phyloP scores from a whole-genome alignment of 2,329 filamentous ascomycete species.

The Ophiostoma sp. region DNA sequence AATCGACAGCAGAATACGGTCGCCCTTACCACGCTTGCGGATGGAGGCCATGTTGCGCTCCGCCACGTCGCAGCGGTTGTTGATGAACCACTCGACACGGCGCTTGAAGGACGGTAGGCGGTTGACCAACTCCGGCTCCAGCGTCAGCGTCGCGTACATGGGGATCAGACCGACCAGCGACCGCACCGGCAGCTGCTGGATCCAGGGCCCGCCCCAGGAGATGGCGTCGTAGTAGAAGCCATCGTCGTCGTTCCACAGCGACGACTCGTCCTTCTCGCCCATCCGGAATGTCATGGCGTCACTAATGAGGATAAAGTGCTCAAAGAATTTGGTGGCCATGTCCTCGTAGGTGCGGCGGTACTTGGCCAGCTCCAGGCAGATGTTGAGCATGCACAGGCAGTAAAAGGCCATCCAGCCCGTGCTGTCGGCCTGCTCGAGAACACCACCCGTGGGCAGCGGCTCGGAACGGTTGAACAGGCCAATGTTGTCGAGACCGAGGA shows the following conservation, averaged over 20 bases:
- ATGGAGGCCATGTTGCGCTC: conserved; percentile 96
- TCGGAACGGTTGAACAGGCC: conserved; percentile 97
- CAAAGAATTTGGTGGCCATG: conserved; percentile 96
- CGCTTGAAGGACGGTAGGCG: conserved; percentile 91
- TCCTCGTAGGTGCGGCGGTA: conserved; percentile 95
- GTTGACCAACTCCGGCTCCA: conserved; percentile 92
- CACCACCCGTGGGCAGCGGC: conserved; percentile 87
- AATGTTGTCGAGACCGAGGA: conserved; percentile 94
- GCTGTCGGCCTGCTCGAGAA: conserved; percentile 93
- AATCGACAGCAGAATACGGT: conserved; percentile 82
- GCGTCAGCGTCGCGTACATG: conserved; percentile 84
- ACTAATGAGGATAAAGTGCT: conserved; percentile 96
- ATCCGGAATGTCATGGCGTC: conserved; percentile 91
- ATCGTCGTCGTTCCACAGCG: conserved; percentile 94
- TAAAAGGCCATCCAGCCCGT: conserved; percentile 99
- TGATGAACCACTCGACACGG: conserved; percentile 89
- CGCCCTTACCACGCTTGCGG: conserved; percentile 82
- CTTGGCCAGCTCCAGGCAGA: conserved; percentile 90
- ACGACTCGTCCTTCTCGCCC: conserved; percentile 70
- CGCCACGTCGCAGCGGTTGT: conserved; percentile 81
- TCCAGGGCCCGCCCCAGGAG: conserved; percentile 91
- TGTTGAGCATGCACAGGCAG: conserved; percentile 95
- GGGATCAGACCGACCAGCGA: conserved; percentile 93
- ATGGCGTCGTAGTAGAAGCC: conserved; percentile 99
- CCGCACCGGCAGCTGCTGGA: conserved; percentile 86